Conservation (phyloP, 1,284 basidiomycete genomes). For the Trichosporon faecale region DNA sequence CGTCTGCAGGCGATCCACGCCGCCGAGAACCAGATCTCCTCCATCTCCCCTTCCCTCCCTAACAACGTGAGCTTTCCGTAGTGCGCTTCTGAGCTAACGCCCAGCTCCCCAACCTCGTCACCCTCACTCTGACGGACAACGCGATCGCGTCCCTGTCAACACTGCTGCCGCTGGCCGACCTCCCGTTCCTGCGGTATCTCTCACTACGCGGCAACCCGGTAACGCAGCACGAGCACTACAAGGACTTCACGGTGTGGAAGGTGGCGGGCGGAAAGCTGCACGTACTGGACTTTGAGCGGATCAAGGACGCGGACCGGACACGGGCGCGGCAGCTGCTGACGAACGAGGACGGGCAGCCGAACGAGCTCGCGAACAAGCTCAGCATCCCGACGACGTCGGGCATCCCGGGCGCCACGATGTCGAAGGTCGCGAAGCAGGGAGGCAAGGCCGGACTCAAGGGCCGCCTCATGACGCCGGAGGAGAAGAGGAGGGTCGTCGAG, state of each 20-base stretch:
- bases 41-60: slow-evolving; percentile 61
- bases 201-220: slow-evolving; percentile 88
- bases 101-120: slow-evolving; percentile 52
- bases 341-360: slow-evolving; percentile 69
- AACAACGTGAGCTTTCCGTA: slow-evolving; percentile 37
- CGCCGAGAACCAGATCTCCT: slow-evolving; percentile 89
- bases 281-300: slow-evolving; percentile 93
- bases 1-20: slow-evolving; percentile 81
- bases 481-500: slow-evolving; percentile 81
- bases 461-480: slow-evolving; percentile 85
- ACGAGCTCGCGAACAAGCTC: slow-evolving; percentile 73
- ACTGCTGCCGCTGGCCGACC: slow-evolving; percentile 75
- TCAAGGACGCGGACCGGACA: slow-evolving; percentile 85
- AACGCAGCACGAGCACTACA: slow-evolving; percentile 89
- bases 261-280: slow-evolving; percentile 62
- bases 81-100: neutral
- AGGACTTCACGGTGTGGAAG: slow-evolving; percentile 71
- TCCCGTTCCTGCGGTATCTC: slow-evolving; percentile 75
- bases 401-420: slow-evolving; percentile 60
- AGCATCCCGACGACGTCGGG: slow-evolving; percentile 66
- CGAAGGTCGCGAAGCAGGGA: slow-evolving; percentile 43
- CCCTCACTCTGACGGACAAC: slow-evolving; percentile 51
- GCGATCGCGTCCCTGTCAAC: slow-evolving; percentile 71
- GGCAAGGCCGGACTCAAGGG: slow-evolving; percentile 52
- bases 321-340: slow-evolving; percentile 71